Base-by-base conservation (phyloP, 768 basidiomycete species). In the Naganishia randhawae region DNA sequence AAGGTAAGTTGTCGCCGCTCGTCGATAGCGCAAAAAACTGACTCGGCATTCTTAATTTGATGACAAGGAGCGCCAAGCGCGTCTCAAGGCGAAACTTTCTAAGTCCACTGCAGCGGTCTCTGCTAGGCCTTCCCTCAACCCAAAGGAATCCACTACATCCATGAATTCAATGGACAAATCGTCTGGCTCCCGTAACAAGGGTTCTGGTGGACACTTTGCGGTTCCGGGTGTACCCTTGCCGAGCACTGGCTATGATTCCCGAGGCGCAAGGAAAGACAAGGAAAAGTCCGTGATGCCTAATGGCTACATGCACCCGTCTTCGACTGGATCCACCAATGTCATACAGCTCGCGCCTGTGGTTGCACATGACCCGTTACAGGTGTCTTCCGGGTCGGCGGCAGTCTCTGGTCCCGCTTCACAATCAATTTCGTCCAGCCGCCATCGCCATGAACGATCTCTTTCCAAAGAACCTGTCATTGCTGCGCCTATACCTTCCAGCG, bases 11-110 rank as follows among this genome's bases (percentile, higher is more conserved):
- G 32, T 2, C 35, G 10, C 50, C 6, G n/a, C 33, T 41, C 5
- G 19, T 19, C 1, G 16, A 39, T 11, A 25, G 31, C 5, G 7
- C 33, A 55, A 16, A 19, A 33, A 35, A 3, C 35, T 55, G 54
- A 16, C 31, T 14, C 37, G 50, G n/a, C 13, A 22, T 22, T 55
- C 32, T 8, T 6, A 5, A n/a, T 42, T 16, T 4, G 19, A n/a
- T n/a, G n/a, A 48, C 19, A 48, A 61, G 57, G 57, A 61, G 41
- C 57, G 57, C 25, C 57, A 61, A 41, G 57, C 57, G n/a, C 35
- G 57, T 39, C 57, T 61, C 29, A 37, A 39, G 13, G 57, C 57
- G 1, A 61, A 61, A 41, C 37, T 39, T 29, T 39, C 57, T 2
- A 42, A 42, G 41, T 61, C 57, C 4, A 33, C 39, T 16, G 57